Conservation (phyloP, 768 basidiomycete species). For the Cubamyces lactineus region DNA sequence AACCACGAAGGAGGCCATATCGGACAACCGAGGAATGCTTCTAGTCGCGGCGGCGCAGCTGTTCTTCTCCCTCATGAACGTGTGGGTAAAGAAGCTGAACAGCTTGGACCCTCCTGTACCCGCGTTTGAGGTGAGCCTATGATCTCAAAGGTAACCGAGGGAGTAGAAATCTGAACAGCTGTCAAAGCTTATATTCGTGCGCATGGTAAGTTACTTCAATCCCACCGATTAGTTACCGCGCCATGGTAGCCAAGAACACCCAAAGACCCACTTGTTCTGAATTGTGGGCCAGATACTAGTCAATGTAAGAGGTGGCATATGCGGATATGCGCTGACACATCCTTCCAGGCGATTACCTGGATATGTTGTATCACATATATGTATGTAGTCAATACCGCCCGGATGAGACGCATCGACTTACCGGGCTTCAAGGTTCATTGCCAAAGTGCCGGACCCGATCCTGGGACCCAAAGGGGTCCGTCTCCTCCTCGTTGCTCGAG, state of each 20-base stretch:
- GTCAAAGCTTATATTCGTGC: slow-evolving; percentile 53
- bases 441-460: slow-evolving; percentile 57
- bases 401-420: neutral
- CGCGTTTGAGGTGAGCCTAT: slow-evolving; percentile 50
- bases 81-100: slow-evolving; percentile 65
- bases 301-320: too few relatives aligned
- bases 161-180: neutral
- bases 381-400: slow-evolving; percentile 29
- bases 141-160: too few relatives aligned
- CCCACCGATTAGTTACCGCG: neutral
- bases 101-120: slow-evolving; percentile 60
- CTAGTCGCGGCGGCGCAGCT: slow-evolving; percentile 60
- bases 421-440: slow-evolving; percentile 36
- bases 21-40: slow-evolving; percentile 59
- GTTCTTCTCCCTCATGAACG: slow-evolving; percentile 63
- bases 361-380: slow-evolving; percentile 55
- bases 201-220: slow-evolving; percentile 50
- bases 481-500: slow-evolving; percentile 56
- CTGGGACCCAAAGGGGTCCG: slow-evolving; percentile 74
- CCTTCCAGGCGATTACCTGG: slow-evolving; percentile 51
- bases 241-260: neutral
- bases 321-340: neutral
- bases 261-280: too few relatives aligned
- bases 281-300: neutral
- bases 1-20: slow-evolving; percentile 5